A percentile compares a stretch with the other conserved stretches of the same genome.
These are phyloP conservation scores for Phytophthora ramorum DNA, from an alignment of 352 stramenopile genomes.

Conservation along the genomic window DNA sequence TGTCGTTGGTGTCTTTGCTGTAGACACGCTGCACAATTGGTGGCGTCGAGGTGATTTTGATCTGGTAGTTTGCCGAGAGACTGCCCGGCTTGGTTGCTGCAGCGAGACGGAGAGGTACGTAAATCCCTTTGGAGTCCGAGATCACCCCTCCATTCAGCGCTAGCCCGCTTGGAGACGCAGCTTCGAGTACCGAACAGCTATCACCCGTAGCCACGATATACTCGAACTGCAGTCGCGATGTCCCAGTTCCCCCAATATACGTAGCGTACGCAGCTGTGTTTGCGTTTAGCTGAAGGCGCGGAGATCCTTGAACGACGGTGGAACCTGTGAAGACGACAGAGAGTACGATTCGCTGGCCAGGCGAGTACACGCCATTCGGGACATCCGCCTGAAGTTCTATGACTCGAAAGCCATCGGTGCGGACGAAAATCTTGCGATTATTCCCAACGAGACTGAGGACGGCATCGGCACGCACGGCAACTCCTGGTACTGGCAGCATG, in stretches of 20 bases:
- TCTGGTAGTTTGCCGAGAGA: constrained; percentile 50
- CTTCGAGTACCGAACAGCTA: constrained; percentile 51
- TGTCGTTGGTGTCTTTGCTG: constrained; percentile 31
- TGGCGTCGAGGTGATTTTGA: constrained; percentile 53
- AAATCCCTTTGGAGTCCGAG: constrained; percentile 45
- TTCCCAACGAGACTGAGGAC: constrained; percentile 68
- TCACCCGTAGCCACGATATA: constrained; percentile 67
- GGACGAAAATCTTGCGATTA: constrained; percentile 63
- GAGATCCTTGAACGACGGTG: constrained; percentile 60
- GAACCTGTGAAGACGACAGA: constrained; percentile 53
- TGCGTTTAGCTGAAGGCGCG: constrained; percentile 57
- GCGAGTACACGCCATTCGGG: constrained; percentile 55
- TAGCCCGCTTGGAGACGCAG: constrained; percentile 48
- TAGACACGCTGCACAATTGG: constrained; percentile 54
- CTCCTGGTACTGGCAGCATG: constrained; percentile 53
- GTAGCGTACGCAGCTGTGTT: constrained; percentile 48
- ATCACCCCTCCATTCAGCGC: constrained; percentile 65
- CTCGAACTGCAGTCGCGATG: constrained; percentile 49
- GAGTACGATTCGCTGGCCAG: constrained; percentile 64
- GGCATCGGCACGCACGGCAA: constrained; percentile 53
- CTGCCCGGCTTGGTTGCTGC: constrained; percentile 37
- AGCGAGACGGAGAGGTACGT: constrained; percentile 58
- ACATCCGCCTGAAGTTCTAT: constrained; percentile 42
- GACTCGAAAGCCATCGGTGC: constrained; percentile 66
- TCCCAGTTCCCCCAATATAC: constrained; percentile 64